Evolutionary conservation across 768 basidiomycete species (phyloP).

Genomic region (Coprinopsis cinerea): DNA sequence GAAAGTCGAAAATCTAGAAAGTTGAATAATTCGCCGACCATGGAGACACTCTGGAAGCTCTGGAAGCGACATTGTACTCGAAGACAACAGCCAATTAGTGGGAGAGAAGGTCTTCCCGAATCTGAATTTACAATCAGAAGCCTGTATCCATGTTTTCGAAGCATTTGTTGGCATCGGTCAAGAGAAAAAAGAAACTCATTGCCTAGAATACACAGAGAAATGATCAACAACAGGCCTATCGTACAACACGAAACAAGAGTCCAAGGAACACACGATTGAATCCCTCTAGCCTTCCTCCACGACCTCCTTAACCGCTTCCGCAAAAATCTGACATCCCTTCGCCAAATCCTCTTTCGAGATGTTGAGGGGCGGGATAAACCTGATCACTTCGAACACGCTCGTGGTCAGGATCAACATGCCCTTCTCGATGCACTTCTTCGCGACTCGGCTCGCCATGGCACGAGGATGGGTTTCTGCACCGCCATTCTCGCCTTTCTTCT

Average conservation of each 20-base stretch:
- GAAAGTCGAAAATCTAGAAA: no score
- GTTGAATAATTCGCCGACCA: no score
- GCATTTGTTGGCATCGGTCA: no score
- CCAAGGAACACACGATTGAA: not conserved
- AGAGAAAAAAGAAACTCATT: no score
- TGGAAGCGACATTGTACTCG: no score
- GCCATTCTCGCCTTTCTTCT: not conserved
- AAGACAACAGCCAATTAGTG: no score
- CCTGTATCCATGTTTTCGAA: no score
- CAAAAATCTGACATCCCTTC: slow-evolving; percentile 62
- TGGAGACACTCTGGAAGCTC: no score
- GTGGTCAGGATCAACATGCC: slow-evolving; percentile 87
- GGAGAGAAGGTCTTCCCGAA: no score
- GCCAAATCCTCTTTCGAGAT: slow-evolving; percentile 69
- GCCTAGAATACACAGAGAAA: no score
- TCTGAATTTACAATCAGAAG: no score
- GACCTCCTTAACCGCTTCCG: slow-evolving; percentile 65
- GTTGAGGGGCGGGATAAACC: slow-evolving; percentile 93
- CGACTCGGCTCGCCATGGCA: slow-evolving; percentile 60
- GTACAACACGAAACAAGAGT: not conserved
- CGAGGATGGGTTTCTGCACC: slow-evolving; percentile 24
- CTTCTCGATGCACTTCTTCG: slow-evolving; percentile 78
- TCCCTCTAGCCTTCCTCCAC: slow-evolving; percentile 37
- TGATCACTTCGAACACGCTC: slow-evolving; percentile 78
- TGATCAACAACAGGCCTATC: not conserved